phyloP scores from a whole-genome alignment of 2,329 filamentous ascomycete species.

The Penicillium sp. region DNA sequence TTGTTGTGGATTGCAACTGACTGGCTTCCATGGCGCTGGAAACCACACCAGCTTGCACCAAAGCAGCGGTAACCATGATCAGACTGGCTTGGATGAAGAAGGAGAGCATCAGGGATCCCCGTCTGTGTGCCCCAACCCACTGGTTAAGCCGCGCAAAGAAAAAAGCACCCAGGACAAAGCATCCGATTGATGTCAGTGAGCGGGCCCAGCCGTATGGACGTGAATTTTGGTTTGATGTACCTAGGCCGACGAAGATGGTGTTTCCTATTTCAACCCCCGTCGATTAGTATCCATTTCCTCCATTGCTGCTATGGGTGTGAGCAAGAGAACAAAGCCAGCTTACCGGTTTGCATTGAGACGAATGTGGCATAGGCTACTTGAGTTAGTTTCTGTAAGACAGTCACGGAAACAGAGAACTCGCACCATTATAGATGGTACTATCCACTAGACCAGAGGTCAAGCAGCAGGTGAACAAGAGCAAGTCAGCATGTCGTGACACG shows the following conservation, averaged over 20 bases:
- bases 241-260: conserved; percentile 45
- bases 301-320: neutral
- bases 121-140: conserved; percentile 33
- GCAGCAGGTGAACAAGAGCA: conserved; percentile 29
- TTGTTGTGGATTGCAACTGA: neutral
- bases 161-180: conserved; percentile 41
- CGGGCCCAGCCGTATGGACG: conserved; percentile 46
- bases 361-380: conserved; percentile 44
- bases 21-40: conserved; percentile 21
- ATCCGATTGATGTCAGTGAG: conserved; percentile 40
- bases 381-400: neutral
- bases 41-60: conserved; percentile 37
- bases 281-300: neutral
- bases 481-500: conserved; percentile 23
- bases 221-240: conserved; percentile 41
- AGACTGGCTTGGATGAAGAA: conserved; percentile 40
- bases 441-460: conserved; percentile 30
- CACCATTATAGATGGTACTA: conserved; percentile 34
- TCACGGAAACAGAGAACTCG: neutral
- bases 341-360: conserved; percentile 42
- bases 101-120: conserved; percentile 40
- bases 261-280: conserved; percentile 34
- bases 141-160: conserved; percentile 41
- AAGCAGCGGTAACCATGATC: conserved; percentile 34
- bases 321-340: neutral